Evolutionary conservation across 2,329 filamentous ascomycete species (phyloP).

Genomic region (Colletotrichum gloeosporioides): DNA sequence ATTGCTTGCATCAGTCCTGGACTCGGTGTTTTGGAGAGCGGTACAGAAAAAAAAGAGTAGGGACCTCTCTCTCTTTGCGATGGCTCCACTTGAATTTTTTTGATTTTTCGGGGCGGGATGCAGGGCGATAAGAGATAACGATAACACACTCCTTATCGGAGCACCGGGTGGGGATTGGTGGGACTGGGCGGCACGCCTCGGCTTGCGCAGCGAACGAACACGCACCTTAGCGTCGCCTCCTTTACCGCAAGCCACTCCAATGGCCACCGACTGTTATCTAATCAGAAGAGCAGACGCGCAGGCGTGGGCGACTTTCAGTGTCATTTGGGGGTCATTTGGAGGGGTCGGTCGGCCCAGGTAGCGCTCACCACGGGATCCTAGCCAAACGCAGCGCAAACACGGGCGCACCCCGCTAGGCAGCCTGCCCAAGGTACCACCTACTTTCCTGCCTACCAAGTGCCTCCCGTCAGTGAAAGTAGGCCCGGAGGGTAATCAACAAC

Average conservation of each 20-base stretch:
- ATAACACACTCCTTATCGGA: conserved; percentile 6
- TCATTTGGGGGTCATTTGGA: conserved; percentile 7
- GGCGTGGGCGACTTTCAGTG: background rate
- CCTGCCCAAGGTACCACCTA: background rate
- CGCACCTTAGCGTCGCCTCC: background rate
- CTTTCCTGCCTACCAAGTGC: background rate
- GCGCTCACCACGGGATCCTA: background rate
- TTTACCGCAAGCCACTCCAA: background rate
- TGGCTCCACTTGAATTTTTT: conserved; percentile 20
- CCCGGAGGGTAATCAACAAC: background rate
- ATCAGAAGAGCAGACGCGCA: background rate
- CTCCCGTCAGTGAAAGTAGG: background rate
- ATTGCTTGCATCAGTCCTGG: conserved; percentile 19
- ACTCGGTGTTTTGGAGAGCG: conserved; percentile 8
- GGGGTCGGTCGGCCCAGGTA: background rate
- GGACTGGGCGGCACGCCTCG: background rate
- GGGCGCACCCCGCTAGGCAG: conserved; percentile 3
- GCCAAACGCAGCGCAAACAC: background rate
- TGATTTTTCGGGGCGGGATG: conserved; percentile 1
- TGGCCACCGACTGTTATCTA: background rate
- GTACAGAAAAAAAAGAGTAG: conserved; percentile 1
- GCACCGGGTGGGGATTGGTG: background rate
- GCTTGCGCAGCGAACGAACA: background rate
- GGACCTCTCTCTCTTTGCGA: conserved; percentile 9
- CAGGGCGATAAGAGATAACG: conserved; percentile 13